Evolutionary conservation across 2,329 filamentous ascomycete genomes (phyloP).

Genomic region (Diplodia intermedia): DNA sequence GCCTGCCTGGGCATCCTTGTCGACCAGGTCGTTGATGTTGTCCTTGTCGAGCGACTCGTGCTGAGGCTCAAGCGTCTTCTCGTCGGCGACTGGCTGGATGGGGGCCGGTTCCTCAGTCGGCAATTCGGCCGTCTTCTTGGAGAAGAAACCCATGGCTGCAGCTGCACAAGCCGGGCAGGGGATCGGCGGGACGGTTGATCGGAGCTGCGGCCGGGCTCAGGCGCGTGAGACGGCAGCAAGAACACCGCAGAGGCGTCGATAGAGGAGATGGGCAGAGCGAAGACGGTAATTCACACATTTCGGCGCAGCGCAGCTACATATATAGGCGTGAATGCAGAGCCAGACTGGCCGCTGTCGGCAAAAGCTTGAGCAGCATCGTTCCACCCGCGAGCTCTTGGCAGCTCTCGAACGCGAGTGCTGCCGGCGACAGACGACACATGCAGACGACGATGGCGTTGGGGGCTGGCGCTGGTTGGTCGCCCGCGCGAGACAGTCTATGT

Average conservation of each 20-base stretch:
- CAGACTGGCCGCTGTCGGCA: not conserved
- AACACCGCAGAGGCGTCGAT: not conserved
- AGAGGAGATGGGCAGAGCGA: not conserved
- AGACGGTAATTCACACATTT: not conserved
- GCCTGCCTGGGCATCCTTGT: conserved; percentile 42
- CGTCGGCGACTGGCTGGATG: not conserved
- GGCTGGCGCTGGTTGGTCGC: not conserved
- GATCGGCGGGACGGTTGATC: not conserved
- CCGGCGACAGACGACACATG: not conserved
- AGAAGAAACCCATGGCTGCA: conserved; percentile 4
- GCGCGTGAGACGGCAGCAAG: not conserved
- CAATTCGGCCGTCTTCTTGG: not conserved
- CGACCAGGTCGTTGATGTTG: conserved; percentile 12
- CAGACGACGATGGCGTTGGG: not conserved
- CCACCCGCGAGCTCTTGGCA: not conserved
- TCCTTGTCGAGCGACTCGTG: not conserved
- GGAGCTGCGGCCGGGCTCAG: not conserved
- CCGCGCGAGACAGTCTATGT: not conserved
- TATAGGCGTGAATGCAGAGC: not conserved
- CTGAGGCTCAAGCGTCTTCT: conserved; percentile 1
- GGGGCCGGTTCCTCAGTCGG: not conserved
- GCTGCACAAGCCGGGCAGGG: too few species aligned
- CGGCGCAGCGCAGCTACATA: not conserved
- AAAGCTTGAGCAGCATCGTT: not conserved
- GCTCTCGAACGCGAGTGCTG: not conserved